Evolutionary conservation across 805 yeast genomes (phyloP).

Genomic region (Suhomyces sp.): DNA sequence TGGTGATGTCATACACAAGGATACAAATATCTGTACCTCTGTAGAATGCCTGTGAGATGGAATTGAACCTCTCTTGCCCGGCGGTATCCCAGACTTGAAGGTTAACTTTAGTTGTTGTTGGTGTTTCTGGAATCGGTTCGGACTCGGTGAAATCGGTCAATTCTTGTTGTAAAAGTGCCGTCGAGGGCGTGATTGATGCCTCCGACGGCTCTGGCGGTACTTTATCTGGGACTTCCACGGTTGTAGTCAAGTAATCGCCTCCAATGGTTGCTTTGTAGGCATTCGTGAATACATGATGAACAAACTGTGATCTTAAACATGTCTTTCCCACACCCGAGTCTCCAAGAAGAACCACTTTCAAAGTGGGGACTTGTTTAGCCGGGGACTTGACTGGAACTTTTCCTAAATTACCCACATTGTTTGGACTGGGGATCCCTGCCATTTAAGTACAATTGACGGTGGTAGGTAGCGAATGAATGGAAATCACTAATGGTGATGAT

Average conservation of each 20-base stretch:
- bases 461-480: neutral
- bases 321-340: conserved; percentile 64
- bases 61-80: conserved; percentile 47
- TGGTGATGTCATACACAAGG: conserved; percentile 53
- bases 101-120: conserved; percentile 22
- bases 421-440: conserved; percentile 1
- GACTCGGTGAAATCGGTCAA: conserved; percentile 1
- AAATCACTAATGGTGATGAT: no score
- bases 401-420: neutral
- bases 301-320: conserved; percentile 53
- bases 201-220: neutral
- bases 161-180: neutral
- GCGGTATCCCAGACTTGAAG: conserved; percentile 60
- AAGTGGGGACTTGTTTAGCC: conserved; percentile 13
- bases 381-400: no score
- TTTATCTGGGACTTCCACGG: conserved; percentile 16
- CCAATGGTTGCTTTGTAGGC: conserved; percentile 61
- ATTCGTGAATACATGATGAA: conserved; percentile 53
- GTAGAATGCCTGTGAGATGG: conserved; percentile 54
- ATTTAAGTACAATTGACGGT: conserved; percentile 1
- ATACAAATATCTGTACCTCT: conserved; percentile 59
- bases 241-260: conserved; percentile 54
- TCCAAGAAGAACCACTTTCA: conserved; percentile 56
- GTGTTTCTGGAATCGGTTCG: conserved; percentile 5
- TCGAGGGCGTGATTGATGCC: neutral